Evolutionary conservation across 2,329 filamentous ascomycete genomes (phyloP), one percentile per base, ranked within the genome.

Genomic region (Aspergillus sp.): DNA sequence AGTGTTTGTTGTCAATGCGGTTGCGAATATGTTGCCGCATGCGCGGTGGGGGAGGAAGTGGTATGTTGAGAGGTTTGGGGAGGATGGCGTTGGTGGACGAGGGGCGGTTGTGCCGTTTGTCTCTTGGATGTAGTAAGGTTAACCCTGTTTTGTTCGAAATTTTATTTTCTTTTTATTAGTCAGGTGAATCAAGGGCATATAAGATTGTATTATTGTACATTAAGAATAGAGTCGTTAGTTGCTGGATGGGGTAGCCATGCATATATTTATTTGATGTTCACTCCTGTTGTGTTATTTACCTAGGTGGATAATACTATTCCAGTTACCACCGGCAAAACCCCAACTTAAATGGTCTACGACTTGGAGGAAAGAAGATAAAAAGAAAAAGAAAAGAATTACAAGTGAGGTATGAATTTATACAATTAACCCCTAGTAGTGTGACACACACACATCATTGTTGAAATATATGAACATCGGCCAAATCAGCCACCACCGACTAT

Each of bases 41-140:
- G 93, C 95, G 15, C 78, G 95, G 52, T 85, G 86, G 63, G 93
- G 93, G 23, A 86, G 86, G 74, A 80, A 82, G 68, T 99, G 95
- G 95, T 99, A 99, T 75, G 79, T 88, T 57, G 82, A 91, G 69
- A 90, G 83, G 74, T 99, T 99, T 82, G 93, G 93, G 11, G 86
- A 87, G 77, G 88, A 35, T 8, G 17, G n/a, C 6, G 84, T 96
- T 61, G 85, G 84, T 49, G 84, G 82, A 31, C 85, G 87, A 71
- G 93, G 90, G 77, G 90, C 90, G 5, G 84, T 93, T 27, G 81
- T 90, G 66, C 87, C 87, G 23, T 82, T 82, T 23, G 65, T 84
- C 59, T 49, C 64, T 9, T 75, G 70, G 69, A 56, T 77, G 64
- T 77, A 59, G 15, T 23, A 35, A 15, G 4, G 39, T 27, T 49